These are phyloP conservation scores for Colletotrichum costaricense DNA, from an alignment of 2,329 filamentous ascomycete species.

Conservation along the genomic window DNA sequence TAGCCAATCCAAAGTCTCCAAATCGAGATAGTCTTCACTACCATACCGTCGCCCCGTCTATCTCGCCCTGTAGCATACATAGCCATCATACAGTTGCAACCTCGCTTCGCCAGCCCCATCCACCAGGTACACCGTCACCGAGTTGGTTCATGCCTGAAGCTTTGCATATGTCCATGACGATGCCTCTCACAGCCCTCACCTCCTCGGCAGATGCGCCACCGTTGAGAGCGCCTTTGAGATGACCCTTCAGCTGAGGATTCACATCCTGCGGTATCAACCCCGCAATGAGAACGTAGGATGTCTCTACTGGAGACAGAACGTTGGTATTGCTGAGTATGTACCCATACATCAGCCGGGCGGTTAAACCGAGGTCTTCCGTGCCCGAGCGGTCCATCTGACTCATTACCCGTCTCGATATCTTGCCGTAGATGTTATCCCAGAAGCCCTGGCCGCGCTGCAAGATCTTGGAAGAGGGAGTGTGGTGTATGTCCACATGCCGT, in stretches of 20 bases:
- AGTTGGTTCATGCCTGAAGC: constrained; percentile 58
- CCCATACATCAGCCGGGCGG: constrained; percentile 60
- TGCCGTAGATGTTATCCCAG: constrained; percentile 62
- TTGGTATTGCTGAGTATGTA: constrained; percentile 60
- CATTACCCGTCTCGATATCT: constrained; percentile 59
- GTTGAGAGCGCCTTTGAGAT: constrained; percentile 62
- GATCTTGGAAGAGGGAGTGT: constrained; percentile 47
- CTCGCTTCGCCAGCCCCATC: constrained; percentile 60
- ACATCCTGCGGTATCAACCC: constrained; percentile 64
- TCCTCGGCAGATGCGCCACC: constrained; percentile 60
- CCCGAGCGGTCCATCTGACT: constrained; percentile 59
- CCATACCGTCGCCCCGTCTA: background rate
- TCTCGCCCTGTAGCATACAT: background rate
- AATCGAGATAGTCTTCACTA: too few species aligned
- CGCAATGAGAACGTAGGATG: constrained; percentile 62
- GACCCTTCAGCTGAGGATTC: constrained; percentile 65
- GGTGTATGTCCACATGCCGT: constrained; percentile 52
- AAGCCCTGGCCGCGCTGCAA: constrained; percentile 57
- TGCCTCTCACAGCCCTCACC: constrained; percentile 58
- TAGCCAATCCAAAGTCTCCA: too few species aligned
- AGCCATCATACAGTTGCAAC: constrained; percentile 51
- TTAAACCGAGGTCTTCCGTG: constrained; percentile 60
- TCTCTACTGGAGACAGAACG: constrained; percentile 58
- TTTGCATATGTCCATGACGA: constrained; percentile 58
- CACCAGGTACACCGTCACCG: constrained; percentile 44